Evolutionary conservation across 345 rosid species (phyloP).

Genomic region (Rhodamnia argentea): DNA sequence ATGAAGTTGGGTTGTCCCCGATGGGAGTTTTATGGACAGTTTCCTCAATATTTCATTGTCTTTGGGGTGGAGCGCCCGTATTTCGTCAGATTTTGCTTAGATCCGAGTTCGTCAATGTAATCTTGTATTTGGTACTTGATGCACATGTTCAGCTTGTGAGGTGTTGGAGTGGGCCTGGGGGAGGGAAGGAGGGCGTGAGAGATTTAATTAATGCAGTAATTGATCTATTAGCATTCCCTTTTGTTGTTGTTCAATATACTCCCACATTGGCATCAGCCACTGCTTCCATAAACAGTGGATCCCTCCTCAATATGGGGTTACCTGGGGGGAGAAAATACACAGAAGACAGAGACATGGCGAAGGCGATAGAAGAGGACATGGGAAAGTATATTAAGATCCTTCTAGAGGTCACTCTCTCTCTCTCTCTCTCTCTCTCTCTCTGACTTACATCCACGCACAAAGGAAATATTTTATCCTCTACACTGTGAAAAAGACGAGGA

Average conservation of each 20-base stretch:
- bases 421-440: neutral
- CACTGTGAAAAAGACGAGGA: neutral
- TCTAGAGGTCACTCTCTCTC: conserved; percentile 71
- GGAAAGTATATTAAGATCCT: conserved; percentile 74
- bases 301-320: conserved; percentile 79
- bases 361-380: conserved; percentile 84
- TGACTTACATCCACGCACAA: neutral
- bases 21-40: conserved; percentile 76
- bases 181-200: conserved; percentile 81
- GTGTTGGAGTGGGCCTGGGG: conserved; percentile 85
- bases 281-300: conserved; percentile 90
- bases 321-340: conserved; percentile 66
- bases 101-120: conserved; percentile 49
- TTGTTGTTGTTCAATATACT: conserved; percentile 79
- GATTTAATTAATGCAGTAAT: conserved; percentile 62
- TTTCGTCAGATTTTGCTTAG: conserved; percentile 72
- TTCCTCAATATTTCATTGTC: conserved; percentile 79
- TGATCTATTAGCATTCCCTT: conserved; percentile 89
- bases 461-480: neutral
- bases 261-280: conserved; percentile 70
- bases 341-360: conserved; percentile 72
- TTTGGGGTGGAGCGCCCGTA: conserved; percentile 61
- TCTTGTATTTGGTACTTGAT: conserved; percentile 53
- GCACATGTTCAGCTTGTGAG: conserved; percentile 76
- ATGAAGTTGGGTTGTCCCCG: conserved; percentile 64